Conservation (phyloP, 2,329 filamentous ascomycete genomes). For the Mariannaea elegans region DNA sequence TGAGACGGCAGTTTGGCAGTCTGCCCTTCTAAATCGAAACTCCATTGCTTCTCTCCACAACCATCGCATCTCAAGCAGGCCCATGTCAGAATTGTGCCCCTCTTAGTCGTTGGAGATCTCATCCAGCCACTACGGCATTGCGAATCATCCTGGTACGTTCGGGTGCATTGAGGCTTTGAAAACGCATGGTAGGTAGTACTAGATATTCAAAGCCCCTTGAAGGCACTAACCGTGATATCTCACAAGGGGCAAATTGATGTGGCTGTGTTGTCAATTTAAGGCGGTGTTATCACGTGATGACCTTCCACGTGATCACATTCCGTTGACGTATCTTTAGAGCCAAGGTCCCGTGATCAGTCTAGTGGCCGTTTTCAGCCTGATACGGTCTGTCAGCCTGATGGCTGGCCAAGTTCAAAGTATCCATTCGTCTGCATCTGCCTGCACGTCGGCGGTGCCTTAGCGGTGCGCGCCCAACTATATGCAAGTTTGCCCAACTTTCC, state of each 20-base stretch:
- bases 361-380: constrained; percentile 28
- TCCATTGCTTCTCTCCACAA: constrained; percentile 8
- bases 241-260: neutral
- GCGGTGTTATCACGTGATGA: constrained; percentile 12
- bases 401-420: constrained; percentile 26
- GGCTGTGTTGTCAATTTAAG: constrained; percentile 15
- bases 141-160: constrained; percentile 14
- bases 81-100: neutral
- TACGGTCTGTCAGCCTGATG: constrained; percentile 35
- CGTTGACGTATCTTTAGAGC: neutral
- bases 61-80: neutral
- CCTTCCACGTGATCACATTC: constrained; percentile 2
- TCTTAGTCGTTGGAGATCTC: constrained; percentile 16
- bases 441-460: constrained; percentile 39
- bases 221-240: neutral
- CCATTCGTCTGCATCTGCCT: constrained; percentile 35
- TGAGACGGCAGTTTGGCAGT: constrained; percentile 12
- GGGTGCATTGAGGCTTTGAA: constrained; percentile 10
- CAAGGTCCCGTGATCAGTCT: constrained; percentile 30
- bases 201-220: neutral
- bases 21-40: constrained; percentile 18
- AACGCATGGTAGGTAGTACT: too few relatives aligned
- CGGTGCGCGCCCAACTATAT: constrained; percentile 39
- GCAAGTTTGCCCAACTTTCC: constrained; percentile 35
- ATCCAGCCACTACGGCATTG: constrained; percentile 16